Base-by-base conservation (phyloP, 2,329 filamentous ascomycete genomes). In the Fonsecaea nubica region DNA sequence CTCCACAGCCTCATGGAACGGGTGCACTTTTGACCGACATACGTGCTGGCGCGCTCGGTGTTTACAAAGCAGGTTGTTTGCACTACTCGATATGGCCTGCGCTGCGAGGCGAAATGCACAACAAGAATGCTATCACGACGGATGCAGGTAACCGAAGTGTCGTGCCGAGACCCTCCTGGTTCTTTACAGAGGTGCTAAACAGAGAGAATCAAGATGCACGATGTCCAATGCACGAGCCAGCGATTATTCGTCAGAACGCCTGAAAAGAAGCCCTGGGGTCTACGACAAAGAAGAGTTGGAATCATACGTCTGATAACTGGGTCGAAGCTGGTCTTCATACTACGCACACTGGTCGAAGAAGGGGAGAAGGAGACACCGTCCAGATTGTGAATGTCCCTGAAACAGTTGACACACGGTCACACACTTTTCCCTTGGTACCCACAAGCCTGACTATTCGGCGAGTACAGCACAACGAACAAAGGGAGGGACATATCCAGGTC, bases 1-100 rank as follows among this genome's bases (percentile, higher is more conserved):
- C 36, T 38, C 58, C 12, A 61, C 21, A 21, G 58, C 52, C 35
- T 54, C 36, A 21, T 35, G 58, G 45, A 61, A 61, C 58, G 58
- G 58, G 7, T 53, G 48, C 58, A 61, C 58, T 53, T 53, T 61
- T 61, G 45, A 54, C 58, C 58, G 58, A 53, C 25, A 30, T 21
- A 40, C 35, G 13, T 30, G 25, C n/a, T 18, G 21, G n/a, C 9
- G 42, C n/a, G 15, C 42, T 15, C 3, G 18, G 7, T 4, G 38
- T 18, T 9, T 45, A 8, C 40, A 45, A n/a, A 45, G 18, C 40
- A 18, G 1, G n/a, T 7, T 9, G 40, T 18, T 18, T 45, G 40
- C n/a, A 18, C 40, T 18, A 18, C 40, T 18, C 6, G 15, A n/a
- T 3, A 13, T 18, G n/a, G 9, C n/a, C n/a, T 45, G 40, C 15